These are phyloP conservation scores for Phylloporus sp. DNA, from an alignment of 768 basidiomycete species.

Conservation along the genomic window DNA sequence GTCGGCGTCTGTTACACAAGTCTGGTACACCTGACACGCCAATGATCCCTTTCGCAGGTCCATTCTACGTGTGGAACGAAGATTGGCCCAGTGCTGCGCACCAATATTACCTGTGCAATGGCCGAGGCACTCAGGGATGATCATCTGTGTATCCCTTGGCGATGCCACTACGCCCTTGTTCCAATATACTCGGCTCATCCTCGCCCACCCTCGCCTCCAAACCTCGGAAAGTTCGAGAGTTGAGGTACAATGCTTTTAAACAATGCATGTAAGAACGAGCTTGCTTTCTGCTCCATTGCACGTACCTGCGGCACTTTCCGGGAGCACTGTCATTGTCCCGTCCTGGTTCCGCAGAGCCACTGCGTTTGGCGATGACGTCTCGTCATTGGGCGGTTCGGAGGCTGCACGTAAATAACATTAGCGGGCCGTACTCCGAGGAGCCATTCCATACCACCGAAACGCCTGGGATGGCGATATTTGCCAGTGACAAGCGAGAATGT, in stretches of 20 bases:
- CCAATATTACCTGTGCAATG: not conserved
- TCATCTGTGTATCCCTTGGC: slow-evolving; percentile 80
- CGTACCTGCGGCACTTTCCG: slow-evolving; percentile 67
- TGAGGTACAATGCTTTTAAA: slow-evolving; percentile 61
- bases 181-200: slow-evolving; percentile 75
- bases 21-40: too few relatives aligned
- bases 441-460: slow-evolving; percentile 45
- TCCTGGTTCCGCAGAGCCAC: slow-evolving; percentile 66
- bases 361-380: slow-evolving; percentile 33
- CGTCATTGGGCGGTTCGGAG: slow-evolving; percentile 13
- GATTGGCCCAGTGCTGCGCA: too few relatives aligned
- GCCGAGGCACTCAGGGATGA: slow-evolving; percentile 8
- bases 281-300: slow-evolving; percentile 28
- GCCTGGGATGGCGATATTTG: slow-evolving; percentile 74
- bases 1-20: too few relatives aligned
- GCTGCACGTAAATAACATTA: not conserved
- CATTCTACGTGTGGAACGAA: too few relatives aligned
- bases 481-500: slow-evolving; percentile 86
- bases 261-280: slow-evolving; percentile 7
- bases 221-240: slow-evolving; percentile 72
- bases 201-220: slow-evolving; percentile 74
- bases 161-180: slow-evolving; percentile 88
- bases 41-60: too few relatives aligned
- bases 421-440: not conserved
- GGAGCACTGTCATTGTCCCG: slow-evolving; percentile 47